Evolutionary conservation across 208 protist species (phyloP).

Genomic region (Crithidia mellificae): DNA sequence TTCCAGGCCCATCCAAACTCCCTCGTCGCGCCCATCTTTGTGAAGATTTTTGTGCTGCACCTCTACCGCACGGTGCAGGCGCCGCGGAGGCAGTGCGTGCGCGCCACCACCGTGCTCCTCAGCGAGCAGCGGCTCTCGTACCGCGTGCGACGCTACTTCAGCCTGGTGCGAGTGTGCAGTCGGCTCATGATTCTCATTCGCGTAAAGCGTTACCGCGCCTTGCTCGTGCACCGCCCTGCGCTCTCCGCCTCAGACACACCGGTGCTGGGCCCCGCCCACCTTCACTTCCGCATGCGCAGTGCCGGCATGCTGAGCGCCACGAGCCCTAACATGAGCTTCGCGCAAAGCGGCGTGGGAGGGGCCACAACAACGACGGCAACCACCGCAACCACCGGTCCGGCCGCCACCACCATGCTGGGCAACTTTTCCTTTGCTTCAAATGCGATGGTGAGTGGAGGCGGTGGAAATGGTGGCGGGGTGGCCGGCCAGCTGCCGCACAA

Average conservation of each 20-base stretch:
- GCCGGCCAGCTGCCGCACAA: too few relatives aligned
- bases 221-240: conserved; percentile 2
- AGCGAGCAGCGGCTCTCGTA: conserved; percentile 44
- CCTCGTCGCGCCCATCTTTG: conserved; percentile 69
- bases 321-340: conserved; percentile 26
- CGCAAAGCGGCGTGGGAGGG: not conserved
- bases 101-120: conserved; percentile 34
- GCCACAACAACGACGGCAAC: not conserved
- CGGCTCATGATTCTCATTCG: conserved; percentile 67
- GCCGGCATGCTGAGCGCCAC: conserved; percentile 4
- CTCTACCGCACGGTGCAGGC: conserved; percentile 39
- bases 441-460: not conserved
- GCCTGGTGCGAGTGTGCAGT: conserved; percentile 50
- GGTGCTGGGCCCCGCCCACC: not conserved
- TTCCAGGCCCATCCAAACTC: conserved; percentile 44
- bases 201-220: conserved; percentile 42
- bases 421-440: conserved; percentile 18
- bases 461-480: too few relatives aligned
- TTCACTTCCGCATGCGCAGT: conserved; percentile 4
- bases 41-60: conserved; percentile 59
- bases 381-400: too few relatives aligned
- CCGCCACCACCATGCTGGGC: conserved; percentile 2
- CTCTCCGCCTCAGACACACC: not conserved
- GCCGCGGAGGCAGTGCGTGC: conserved; percentile 26
- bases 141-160: conserved; percentile 56